Conservation (phyloP, 2,329 filamentous ascomycete species). For the Aspergillus spinulosporus region DNA sequence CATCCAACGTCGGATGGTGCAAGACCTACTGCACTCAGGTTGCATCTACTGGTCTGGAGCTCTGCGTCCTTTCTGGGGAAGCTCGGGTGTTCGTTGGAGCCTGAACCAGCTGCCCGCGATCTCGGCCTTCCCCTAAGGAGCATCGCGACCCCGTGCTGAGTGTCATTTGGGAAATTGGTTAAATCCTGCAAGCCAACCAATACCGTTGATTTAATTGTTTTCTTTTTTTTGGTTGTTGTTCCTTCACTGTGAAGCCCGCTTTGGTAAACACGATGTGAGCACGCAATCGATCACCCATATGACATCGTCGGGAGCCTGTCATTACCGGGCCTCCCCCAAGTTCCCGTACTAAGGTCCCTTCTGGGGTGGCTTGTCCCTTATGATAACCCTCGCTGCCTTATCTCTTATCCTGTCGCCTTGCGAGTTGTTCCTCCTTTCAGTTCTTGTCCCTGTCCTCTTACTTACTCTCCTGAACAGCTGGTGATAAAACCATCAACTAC, state of each 20-base stretch:
- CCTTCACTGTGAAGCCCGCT: slow-evolving; percentile 8
- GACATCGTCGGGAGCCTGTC: slow-evolving; percentile 30
- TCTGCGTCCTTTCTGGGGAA: slow-evolving; percentile 16
- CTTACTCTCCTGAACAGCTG: slow-evolving; percentile 25
- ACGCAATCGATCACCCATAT: slow-evolving; percentile 40
- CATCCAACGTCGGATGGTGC: slow-evolving; percentile 16
- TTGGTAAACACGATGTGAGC: slow-evolving; percentile 29
- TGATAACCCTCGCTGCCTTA: slow-evolving; percentile 16
- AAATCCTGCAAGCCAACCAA: slow-evolving; percentile 3
- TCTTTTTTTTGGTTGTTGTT: slow-evolving; percentile 6
- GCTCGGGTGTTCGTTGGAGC: slow-evolving; percentile 3
- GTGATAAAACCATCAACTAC: slow-evolving; percentile 42
- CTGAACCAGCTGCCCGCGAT: not conserved
- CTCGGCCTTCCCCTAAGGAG: slow-evolving; percentile 4
- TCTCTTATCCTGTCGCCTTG: slow-evolving; percentile 17
- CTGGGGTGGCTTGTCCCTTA: slow-evolving; percentile 7
- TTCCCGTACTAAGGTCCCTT: slow-evolving; percentile 9
- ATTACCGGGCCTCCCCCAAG: slow-evolving; percentile 26
- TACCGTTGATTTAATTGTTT: slow-evolving; percentile 8
- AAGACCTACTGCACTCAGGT: slow-evolving; percentile 16
- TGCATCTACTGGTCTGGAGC: slow-evolving; percentile 12
- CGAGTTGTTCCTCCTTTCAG: slow-evolving; percentile 2
- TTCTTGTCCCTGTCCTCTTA: slow-evolving; percentile 15
- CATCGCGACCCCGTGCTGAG: slow-evolving; percentile 3
- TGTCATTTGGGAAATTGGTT: slow-evolving; percentile 7